These are phyloP conservation scores for Choiromyces venosus DNA, from an alignment of 495 filamentous ascomycete genomes.

Conservation along the genomic window DNA sequence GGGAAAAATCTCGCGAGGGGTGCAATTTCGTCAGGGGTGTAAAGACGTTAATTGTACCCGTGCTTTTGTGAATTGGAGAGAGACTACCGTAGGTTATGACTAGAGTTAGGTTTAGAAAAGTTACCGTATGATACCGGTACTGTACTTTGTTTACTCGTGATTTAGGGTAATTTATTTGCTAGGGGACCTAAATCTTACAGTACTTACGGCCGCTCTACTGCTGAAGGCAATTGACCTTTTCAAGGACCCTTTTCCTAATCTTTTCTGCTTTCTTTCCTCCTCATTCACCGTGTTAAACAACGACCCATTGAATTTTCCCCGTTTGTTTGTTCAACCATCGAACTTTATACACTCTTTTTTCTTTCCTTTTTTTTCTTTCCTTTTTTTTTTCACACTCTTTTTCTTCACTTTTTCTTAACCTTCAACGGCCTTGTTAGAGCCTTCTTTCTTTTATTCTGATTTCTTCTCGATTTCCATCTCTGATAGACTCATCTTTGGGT, in stretches of 20 bases:
- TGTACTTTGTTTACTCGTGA: not conserved
- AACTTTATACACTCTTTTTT: not conserved
- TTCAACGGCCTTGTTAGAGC: constrained; percentile 20
- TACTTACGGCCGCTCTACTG: not conserved
- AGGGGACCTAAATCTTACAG: not conserved
- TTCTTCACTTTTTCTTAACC: not conserved
- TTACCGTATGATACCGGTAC: too few species aligned
- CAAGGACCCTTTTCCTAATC: not conserved
- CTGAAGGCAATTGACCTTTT: not conserved
- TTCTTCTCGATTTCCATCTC: not conserved
- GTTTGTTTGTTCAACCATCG: not conserved
- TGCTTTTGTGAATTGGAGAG: too few species aligned
- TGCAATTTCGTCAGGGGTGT: too few species aligned
- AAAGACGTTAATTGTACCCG: too few species aligned
- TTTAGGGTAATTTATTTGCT: not conserved
- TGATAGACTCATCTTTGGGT: not conserved
- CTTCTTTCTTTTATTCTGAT: constrained; percentile 10
- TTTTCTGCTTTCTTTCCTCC: not conserved
- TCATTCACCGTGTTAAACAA: not conserved
- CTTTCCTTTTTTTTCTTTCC: not conserved
- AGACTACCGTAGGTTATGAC: not conserved
- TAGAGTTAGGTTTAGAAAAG: too few species aligned
- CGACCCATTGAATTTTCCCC: not conserved
- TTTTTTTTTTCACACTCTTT: not conserved
- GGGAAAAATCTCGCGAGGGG: too few species aligned